These are phyloP conservation scores for Euryodendron excelsum DNA, from an alignment of 148 eudicot genomes.

Conservation along the genomic window DNA sequence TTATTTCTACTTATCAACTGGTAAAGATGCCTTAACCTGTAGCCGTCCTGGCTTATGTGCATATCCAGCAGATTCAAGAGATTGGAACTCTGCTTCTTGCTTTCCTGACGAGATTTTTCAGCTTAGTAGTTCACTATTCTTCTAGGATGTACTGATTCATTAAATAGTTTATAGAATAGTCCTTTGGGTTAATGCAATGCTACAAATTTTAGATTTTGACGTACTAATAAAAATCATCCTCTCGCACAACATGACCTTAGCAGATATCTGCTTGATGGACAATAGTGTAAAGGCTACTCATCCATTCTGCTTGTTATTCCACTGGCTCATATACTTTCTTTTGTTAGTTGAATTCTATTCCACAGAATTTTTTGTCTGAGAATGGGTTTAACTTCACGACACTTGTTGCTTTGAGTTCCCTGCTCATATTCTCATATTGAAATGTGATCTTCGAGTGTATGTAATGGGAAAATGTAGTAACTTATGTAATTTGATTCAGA, in stretches of 20 bases:
- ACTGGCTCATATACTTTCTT: not conserved
- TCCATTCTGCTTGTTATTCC: not conserved
- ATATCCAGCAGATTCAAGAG: not conserved
- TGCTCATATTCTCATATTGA: not conserved
- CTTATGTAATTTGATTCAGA: not conserved
- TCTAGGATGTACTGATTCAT: not conserved
- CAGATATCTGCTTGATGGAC: not conserved
- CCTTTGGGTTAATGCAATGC: not conserved
- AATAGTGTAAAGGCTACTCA: not conserved
- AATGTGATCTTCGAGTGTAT: not conserved
- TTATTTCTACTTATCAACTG: not conserved
- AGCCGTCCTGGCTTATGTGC: not conserved
- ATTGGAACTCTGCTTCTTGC: not conserved
- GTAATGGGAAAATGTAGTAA: not conserved
- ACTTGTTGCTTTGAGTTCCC: constrained; percentile 3
- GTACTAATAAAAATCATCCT: not conserved
- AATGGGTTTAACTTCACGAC: not conserved
- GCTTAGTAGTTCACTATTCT: not conserved
- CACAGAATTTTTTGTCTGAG: not conserved
- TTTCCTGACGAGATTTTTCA: not conserved
- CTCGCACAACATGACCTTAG: not conserved
- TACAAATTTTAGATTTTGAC: not conserved
- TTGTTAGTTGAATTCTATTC: not conserved
- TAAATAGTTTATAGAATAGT: not conserved
- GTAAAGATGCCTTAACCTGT: not conserved